Evolutionary conservation across 2,329 filamentous ascomycete species (phyloP).

Genomic region (Aspergillus vadensis): DNA sequence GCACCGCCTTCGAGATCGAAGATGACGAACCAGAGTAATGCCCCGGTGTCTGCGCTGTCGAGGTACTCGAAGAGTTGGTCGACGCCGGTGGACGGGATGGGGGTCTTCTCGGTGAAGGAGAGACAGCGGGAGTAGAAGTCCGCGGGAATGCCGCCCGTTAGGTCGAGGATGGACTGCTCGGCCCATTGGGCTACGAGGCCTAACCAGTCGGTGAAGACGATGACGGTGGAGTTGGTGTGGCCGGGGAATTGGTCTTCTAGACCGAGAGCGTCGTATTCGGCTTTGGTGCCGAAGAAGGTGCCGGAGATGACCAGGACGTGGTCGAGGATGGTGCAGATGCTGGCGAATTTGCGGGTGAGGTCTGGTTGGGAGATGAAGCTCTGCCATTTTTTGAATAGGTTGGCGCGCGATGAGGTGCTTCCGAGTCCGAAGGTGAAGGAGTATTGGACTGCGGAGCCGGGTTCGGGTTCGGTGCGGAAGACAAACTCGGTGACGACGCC

Average conservation of each 20-base stretch:
- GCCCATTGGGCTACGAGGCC: conserved; percentile 30
- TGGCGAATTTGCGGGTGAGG: conserved; percentile 61
- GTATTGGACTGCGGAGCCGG: conserved; percentile 57
- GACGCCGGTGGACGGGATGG: conserved; percentile 51
- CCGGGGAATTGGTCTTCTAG: conserved; percentile 30
- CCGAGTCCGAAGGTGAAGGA: conserved; percentile 55
- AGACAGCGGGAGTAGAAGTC: conserved; percentile 62
- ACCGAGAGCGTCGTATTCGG: conserved; percentile 54
- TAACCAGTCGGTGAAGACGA: conserved; percentile 34
- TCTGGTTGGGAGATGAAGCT: conserved; percentile 55
- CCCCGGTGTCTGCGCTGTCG: conserved; percentile 52
- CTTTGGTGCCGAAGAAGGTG: conserved; percentile 63
- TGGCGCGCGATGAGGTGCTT: conserved; percentile 51
- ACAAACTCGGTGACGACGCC: conserved; percentile 45
- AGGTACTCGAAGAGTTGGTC: conserved; percentile 59
- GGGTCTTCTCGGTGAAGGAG: conserved; percentile 53
- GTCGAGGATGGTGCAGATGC: conserved; percentile 58
- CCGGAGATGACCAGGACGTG: conserved; percentile 60
- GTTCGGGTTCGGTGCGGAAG: conserved; percentile 39
- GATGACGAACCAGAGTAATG: conserved; percentile 62
- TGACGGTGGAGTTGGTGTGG: conserved; percentile 18
- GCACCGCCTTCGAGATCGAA: conserved; percentile 65
- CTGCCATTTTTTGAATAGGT: conserved; percentile 61
- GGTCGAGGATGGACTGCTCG: conserved; percentile 28
- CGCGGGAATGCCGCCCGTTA: conserved; percentile 44